Conservation (phyloP, 2,329 filamentous ascomycete species). For the Talaromyces sp. region DNA sequence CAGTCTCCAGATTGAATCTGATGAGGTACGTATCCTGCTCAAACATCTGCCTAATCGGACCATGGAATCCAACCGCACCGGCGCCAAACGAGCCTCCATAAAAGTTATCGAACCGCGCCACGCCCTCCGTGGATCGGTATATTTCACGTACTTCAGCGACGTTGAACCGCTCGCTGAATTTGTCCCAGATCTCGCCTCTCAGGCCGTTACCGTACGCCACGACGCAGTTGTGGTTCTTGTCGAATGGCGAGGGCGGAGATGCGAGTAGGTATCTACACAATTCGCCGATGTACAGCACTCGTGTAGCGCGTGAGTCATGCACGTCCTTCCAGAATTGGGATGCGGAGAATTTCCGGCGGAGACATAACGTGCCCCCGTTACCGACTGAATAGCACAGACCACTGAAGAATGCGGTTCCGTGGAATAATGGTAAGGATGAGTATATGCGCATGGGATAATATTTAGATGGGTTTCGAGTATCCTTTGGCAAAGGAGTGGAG, state of each 20-base stretch:
- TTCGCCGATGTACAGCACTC: conserved; percentile 49
- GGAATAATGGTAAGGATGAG: conserved; percentile 48
- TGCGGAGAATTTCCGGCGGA: conserved; percentile 46
- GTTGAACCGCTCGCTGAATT: conserved; percentile 52
- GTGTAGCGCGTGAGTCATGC: conserved; percentile 40
- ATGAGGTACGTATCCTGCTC: conserved; percentile 45
- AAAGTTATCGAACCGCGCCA: conserved; percentile 46
- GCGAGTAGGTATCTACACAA: conserved; percentile 49
- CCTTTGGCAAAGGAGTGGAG: conserved; percentile 35
- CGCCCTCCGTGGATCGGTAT: conserved; percentile 47
- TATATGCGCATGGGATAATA: conserved; percentile 48
- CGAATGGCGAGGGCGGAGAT: conserved; percentile 44
- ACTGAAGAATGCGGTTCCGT: conserved; percentile 48
- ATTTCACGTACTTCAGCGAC: conserved; percentile 48
- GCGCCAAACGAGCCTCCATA: conserved; percentile 40
- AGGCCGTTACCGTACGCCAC: conserved; percentile 49
- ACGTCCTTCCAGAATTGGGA: conserved; percentile 47
- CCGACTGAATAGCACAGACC: conserved; percentile 43
- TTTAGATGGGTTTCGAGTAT: conserved; percentile 36
- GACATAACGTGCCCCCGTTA: conserved; percentile 41
- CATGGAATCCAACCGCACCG: conserved; percentile 45
- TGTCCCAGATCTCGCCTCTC: conserved; percentile 48
- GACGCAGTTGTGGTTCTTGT: conserved; percentile 44
- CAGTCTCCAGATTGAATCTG: conserved; percentile 41
- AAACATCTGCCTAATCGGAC: conserved; percentile 38